These are phyloP conservation scores for Gracilaria vermiculophylla DNA, from an alignment of 23 red algal species.

Conservation along the genomic window DNA sequence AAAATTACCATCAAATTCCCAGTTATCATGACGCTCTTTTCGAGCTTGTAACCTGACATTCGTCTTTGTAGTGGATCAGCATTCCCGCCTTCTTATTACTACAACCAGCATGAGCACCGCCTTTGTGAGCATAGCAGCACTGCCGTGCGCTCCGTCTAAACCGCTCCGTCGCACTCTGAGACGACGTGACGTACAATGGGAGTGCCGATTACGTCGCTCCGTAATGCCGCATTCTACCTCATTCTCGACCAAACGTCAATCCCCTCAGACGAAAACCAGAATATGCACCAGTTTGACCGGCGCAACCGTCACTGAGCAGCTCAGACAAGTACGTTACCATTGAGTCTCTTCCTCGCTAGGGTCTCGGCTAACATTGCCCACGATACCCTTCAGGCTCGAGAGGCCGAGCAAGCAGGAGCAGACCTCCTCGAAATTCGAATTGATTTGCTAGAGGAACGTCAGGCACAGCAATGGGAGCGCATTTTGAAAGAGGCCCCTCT, in stretches of 20 bases:
- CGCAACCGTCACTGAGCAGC: conserved; percentile 21
- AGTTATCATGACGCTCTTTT: too few species aligned
- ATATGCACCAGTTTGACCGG: conserved; percentile 53
- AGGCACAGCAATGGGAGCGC: conserved; percentile 51
- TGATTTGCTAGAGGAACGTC: conserved; percentile 43
- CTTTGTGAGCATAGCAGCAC: neutral
- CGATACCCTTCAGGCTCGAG: neutral
- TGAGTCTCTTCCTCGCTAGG: neutral
- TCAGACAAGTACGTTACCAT: neutral
- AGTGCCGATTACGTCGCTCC: neutral
- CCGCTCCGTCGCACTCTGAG: neutral
- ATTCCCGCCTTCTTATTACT: too few species aligned
- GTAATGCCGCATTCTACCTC: neutral
- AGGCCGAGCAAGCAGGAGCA: conserved; percentile 52
- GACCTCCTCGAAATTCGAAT: conserved; percentile 87
- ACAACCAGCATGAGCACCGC: neutral
- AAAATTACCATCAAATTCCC: too few species aligned
- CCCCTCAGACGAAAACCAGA: neutral
- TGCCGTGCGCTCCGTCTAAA: neutral
- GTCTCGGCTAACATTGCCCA: neutral
- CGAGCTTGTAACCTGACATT: too few species aligned
- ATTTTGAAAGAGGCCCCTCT: conserved; percentile 43
- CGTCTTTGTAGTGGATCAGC: too few species aligned
- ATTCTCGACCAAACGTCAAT: neutral
- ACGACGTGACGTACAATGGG: neutral